Percentiles rank a stretch among this genome's conserved stretches.
Evolutionary conservation across 208 protist species (phyloP).

Genomic region (Leishmania tropica): DNA sequence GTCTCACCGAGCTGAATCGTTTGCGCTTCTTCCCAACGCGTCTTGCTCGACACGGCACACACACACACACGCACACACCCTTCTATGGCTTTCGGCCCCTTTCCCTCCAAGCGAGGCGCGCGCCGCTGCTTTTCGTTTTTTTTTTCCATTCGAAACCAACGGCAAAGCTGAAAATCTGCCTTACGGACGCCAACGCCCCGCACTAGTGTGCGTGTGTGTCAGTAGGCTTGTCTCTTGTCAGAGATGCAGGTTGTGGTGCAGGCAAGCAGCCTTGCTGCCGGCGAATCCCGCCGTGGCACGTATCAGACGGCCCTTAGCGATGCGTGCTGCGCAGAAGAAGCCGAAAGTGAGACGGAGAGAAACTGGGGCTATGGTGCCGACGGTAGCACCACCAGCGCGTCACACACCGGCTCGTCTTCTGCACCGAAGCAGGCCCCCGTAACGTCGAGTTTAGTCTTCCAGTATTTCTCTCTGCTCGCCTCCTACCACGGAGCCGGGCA

Average conservation of each 20-base stretch:
- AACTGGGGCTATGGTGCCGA: not conserved
- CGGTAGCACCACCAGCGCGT: not conserved
- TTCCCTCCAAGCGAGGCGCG: not conserved
- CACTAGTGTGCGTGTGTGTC: not conserved
- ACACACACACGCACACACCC: too few species aligned
- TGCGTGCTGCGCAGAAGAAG: not conserved
- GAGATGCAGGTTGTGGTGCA: not conserved
- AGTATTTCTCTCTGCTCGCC: slow-evolving; percentile 26
- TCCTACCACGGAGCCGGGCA: slow-evolving; percentile 21
- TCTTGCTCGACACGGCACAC: too few species aligned
- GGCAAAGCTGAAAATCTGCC: not conserved
- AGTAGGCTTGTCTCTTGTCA: not conserved
- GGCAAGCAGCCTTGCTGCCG: not conserved
- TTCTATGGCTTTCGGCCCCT: not conserved
- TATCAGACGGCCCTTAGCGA: not conserved
- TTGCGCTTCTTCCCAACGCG: not conserved
- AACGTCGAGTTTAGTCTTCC: slow-evolving; percentile 8
- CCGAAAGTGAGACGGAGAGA: not conserved
- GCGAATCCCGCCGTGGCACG: not conserved
- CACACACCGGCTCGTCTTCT: not conserved
- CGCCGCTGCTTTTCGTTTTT: too few species aligned
- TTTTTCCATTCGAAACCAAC: not conserved
- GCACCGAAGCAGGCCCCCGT: not conserved
- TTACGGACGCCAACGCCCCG: not conserved
- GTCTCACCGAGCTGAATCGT: not conserved